Evolutionary conservation across 1,139 yeast genomes (phyloP), one percentile per base, ranked within the genome.

Genomic region (Casaregolazyma lundiana): DNA sequence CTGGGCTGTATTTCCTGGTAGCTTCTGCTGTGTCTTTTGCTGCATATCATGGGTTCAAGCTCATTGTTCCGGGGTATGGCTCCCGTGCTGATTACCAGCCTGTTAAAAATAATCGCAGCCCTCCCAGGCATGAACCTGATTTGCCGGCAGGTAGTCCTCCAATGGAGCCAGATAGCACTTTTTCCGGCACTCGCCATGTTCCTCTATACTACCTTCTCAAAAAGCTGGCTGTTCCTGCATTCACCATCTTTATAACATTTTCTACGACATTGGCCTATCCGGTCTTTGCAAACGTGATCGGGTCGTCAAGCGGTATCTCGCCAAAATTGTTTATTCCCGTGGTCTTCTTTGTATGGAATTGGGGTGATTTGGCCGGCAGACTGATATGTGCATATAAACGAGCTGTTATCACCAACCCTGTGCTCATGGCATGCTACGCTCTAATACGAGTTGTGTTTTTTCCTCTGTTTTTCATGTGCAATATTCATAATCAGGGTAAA

Each of bases 301-400:
- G 75, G 42, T 80, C 87, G 1, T 77, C 75, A 2, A 70, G 72
- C 52, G 68, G 72, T 55, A 59, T 77, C 65, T 67, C 70, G 48
- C 70, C 69, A 46, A 69, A 52, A 20, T 39, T 81, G 6, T 92
- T 72, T 61, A 76, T 87, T 17, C 97, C 97, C 1, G 66, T 88
- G 46, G 81, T 86, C 1, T 88, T 84, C 61, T 70, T 92, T 30
- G 63, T 81, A 6, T 92, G 98, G 98, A 92, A 92, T 63, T 52
- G 79, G 16, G 98, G 98, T 9, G 98, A 92, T 61, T 71, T 92
- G 19, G 59, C 71, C 2, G 97, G 97, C 1, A 71, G 98, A 35
- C 63, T 88, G 6, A 53, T 79, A 2, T 81, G 96, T 71, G 80
- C 87, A 2, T 56, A 58, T 38, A 65, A 68, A 6, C 53, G 62